A percentile compares a stretch with the other conserved stretches of the same genome.
phyloP scores from a whole-genome alignment of 2,329 filamentous ascomycete species.

The Cryphonectria radicalis region DNA sequence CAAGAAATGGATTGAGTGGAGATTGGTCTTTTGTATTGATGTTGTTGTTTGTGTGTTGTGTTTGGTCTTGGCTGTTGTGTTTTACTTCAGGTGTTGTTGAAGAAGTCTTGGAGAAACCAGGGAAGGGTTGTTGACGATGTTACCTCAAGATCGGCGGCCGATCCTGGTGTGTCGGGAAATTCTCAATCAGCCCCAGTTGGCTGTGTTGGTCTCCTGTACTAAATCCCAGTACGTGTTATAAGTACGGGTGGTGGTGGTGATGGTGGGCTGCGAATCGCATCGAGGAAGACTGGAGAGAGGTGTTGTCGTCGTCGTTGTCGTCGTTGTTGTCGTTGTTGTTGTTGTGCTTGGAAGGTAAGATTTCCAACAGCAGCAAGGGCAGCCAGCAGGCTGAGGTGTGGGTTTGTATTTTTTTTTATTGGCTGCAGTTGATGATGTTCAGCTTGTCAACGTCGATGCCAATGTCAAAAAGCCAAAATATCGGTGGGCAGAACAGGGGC shows the following conservation, averaged over 20 bases:
- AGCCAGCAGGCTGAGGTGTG: constrained; percentile 2
- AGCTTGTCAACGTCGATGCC: constrained; percentile 1
- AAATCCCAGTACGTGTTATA: neutral
- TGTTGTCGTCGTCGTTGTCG: neutral
- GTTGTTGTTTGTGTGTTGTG: constrained; percentile 9
- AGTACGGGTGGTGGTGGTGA: neutral
- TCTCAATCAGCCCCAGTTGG: constrained; percentile 10
- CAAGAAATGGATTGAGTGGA: constrained; percentile 38
- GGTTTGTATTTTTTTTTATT: neutral
- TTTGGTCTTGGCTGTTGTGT: neutral
- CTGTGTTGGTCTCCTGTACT: neutral
- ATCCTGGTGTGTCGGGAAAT: constrained; percentile 4
- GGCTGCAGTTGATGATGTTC: neutral
- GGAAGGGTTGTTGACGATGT: neutral
- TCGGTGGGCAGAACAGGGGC: neutral
- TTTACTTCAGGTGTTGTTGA: neutral
- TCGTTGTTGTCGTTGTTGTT: neutral
- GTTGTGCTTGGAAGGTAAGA: neutral
- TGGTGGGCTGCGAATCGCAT: constrained; percentile 1
- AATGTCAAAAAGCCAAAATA: neutral
- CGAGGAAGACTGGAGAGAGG: neutral
- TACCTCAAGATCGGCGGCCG: constrained; percentile 10
- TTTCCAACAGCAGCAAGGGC: neutral
- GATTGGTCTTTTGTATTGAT: constrained; percentile 32
- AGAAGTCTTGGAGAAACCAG: neutral